Conservation (phyloP, 1,139 yeast species). For the Blastobotrys serpentis region DNA sequence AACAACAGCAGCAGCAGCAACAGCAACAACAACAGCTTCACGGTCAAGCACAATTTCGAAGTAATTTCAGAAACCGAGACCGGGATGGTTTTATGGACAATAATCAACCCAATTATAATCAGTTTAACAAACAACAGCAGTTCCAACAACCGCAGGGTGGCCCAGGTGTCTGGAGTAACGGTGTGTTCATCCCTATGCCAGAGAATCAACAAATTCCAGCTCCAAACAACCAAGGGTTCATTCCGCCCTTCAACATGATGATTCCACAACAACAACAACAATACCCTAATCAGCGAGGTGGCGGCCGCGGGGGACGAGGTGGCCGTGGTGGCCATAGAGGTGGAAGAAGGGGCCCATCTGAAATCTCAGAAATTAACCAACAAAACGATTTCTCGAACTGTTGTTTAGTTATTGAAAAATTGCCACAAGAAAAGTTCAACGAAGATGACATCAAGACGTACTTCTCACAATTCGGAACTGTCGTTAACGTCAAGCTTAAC, state of each 20-base stretch:
- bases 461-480: conserved; percentile 44
- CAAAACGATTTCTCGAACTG: conserved; percentile 27
- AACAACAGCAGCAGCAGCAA: conserved; percentile 2
- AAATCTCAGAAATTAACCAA: conserved; percentile 24
- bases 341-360: conserved; percentile 18
- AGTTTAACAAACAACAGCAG: conserved; percentile 3
- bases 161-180: conserved; percentile 29
- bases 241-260: conserved; percentile 23
- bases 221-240: conserved; percentile 28
- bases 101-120: conserved; percentile 9
- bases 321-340: conserved; percentile 16
- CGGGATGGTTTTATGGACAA: conserved; percentile 11
- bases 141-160: conserved; percentile 5
- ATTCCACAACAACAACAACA: conserved; percentile 2
- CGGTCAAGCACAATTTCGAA: conserved; percentile 25
- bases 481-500: conserved; percentile 38
- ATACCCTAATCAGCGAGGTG: neutral
- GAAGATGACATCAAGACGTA: conserved; percentile 39
- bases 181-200: conserved; percentile 29
- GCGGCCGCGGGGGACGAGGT: conserved; percentile 12
- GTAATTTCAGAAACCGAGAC: conserved; percentile 24
- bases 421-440: conserved; percentile 45
- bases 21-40: conserved; percentile 2
- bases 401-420: conserved; percentile 42
- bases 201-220: conserved; percentile 19